Percentiles rank a stretch among this genome's conserved stretches.
Conservation (phyloP, 306 rosid genomes). For the Cyclanthera cordifolia region DNA sequence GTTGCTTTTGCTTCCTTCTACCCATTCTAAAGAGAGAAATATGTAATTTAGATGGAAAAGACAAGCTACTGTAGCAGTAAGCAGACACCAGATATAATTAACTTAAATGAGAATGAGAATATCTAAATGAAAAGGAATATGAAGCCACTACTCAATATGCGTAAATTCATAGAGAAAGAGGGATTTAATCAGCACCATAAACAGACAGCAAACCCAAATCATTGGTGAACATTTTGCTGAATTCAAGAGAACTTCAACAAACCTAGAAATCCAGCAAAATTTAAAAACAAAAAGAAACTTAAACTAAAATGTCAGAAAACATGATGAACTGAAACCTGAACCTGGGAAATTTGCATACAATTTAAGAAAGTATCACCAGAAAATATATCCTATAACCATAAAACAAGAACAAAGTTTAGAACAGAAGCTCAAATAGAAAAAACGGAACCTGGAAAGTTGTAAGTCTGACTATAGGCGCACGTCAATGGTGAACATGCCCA, state of each 20-base stretch:
- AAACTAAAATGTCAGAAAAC: background rate
- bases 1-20: constrained; percentile 59
- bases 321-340: background rate
- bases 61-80: background rate
- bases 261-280: background rate
- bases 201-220: background rate
- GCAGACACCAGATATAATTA: background rate
- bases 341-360: background rate
- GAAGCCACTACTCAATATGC: background rate
- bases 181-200: background rate
- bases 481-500: background rate
- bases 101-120: background rate
- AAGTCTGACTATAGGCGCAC: background rate
- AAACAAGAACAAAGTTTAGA: background rate
- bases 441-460: background rate
- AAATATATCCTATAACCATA: background rate
- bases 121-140: background rate
- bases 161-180: background rate
- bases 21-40: constrained; percentile 31
- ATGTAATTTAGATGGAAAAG: background rate
- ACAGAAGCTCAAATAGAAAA: background rate
- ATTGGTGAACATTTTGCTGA: no score
- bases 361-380: background rate
- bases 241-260: background rate
- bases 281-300: background rate